Evolutionary conservation across 2,329 filamentous ascomycete genomes (phyloP).

Genomic region (Colletotrichum sp.): DNA sequence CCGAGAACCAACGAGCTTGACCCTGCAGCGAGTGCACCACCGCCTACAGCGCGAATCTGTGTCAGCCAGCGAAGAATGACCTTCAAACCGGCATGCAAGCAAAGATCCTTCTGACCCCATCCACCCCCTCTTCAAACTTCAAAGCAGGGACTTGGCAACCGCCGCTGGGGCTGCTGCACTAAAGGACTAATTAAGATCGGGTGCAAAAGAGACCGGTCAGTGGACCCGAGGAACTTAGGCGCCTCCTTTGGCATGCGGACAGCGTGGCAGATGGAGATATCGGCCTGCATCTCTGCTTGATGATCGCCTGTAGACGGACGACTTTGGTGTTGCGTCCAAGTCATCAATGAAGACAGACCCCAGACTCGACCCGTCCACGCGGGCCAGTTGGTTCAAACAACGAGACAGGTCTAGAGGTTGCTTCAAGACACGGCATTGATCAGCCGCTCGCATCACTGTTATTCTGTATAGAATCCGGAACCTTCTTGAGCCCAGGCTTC

Average conservation of each 20-base stretch:
- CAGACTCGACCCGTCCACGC: background rate
- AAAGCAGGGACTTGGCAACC: background rate
- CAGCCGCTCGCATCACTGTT: background rate
- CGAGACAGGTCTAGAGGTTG: background rate
- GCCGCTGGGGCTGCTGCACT: background rate
- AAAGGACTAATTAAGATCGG: background rate
- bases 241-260: constrained; percentile 8
- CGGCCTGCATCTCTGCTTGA: background rate
- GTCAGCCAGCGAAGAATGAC: background rate
- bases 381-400: background rate
- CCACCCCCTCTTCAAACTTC: background rate
- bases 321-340: background rate
- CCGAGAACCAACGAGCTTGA: background rate
- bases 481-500: background rate
- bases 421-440: background rate
- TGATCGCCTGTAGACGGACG: background rate
- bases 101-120: background rate
- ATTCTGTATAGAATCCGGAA: background rate
- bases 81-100: background rate
- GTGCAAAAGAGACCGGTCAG: background rate
- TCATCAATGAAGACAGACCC: background rate
- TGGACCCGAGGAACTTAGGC: background rate
- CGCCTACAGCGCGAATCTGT: background rate
- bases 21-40: background rate
- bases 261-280: background rate